A percentile compares a stretch with the other conserved stretches of the same genome.
These are phyloP conservation scores for Penicillium sp. DNA, from an alignment of 2,329 filamentous ascomycete species.

Conservation along the genomic window DNA sequence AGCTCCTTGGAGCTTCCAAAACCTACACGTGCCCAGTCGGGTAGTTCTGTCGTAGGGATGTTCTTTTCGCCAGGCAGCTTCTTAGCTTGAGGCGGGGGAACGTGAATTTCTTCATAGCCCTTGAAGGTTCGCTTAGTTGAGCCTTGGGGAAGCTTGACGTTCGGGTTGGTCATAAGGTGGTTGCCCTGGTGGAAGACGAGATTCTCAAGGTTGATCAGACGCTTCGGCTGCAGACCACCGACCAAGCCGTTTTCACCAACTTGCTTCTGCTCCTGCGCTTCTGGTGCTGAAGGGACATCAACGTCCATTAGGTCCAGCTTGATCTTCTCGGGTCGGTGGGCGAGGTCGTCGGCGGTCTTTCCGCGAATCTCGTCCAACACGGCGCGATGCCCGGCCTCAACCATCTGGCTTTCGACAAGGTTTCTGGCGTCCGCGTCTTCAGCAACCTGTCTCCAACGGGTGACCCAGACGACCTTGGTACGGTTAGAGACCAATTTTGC, in stretches of 20 bases:
- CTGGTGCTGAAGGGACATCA: conserved; percentile 68
- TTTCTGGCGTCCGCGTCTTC: conserved; percentile 72
- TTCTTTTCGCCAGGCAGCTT: conserved; percentile 77
- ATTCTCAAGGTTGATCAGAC: conserved; percentile 91
- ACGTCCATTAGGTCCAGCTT: conserved; percentile 86
- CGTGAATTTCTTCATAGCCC: conserved; percentile 97
- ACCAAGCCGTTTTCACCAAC: conserved; percentile 68
- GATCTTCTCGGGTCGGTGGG: conserved; percentile 71
- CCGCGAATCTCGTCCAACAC: conserved; percentile 88
- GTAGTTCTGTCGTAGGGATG: conserved; percentile 83
- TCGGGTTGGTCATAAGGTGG: conserved; percentile 99
- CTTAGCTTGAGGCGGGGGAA: conserved; percentile 87
- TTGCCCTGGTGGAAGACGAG: conserved; percentile 97
- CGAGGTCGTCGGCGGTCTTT: conserved; percentile 61
- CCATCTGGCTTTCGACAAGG: conserved; percentile 86
- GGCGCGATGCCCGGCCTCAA: conserved; percentile 79
- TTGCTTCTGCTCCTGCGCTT: conserved; percentile 57
- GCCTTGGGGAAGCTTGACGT: conserved; percentile 88
- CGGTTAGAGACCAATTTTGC: conserved; percentile 88
- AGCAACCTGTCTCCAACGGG: conserved; percentile 79
- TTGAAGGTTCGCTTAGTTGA: conserved; percentile 96
- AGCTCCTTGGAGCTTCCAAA: conserved; percentile 85
- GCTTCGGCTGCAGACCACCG: conserved; percentile 82
- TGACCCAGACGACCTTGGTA: conserved; percentile 95
- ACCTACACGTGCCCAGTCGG: conserved; percentile 85